phyloP scores from a whole-genome alignment of 2,329 filamentous ascomycete species.

The Ciborinia camelliae region DNA sequence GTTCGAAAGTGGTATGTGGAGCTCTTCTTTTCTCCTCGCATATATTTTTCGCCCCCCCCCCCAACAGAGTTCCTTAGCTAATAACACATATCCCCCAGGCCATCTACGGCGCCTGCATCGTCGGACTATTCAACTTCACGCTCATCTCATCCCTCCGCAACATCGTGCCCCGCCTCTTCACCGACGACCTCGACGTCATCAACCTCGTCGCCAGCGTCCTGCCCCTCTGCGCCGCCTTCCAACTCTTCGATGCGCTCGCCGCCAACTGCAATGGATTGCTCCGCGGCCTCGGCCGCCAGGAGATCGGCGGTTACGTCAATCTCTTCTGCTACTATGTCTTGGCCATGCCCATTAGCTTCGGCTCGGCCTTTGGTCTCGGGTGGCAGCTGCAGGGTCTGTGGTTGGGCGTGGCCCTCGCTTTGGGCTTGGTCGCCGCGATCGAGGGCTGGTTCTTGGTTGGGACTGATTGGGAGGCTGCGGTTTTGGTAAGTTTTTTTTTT shows the following conservation, averaged over 20 bases:
- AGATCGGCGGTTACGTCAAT: constrained; percentile 86
- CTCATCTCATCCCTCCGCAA: constrained; percentile 66
- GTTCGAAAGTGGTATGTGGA: constrained; percentile 60
- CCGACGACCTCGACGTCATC: constrained; percentile 68
- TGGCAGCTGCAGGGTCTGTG: constrained; percentile 82
- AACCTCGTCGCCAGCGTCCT: constrained; percentile 65
- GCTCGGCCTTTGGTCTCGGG: constrained; percentile 68
- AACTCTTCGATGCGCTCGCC: constrained; percentile 80
- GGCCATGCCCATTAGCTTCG: constrained; percentile 79
- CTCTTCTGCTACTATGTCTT: constrained; percentile 82
- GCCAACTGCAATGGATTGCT: constrained; percentile 80
- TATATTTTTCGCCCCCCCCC: neutral
- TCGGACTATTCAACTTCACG: constrained; percentile 77
- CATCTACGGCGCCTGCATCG: constrained; percentile 60
- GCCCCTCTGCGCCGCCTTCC: constrained; percentile 81
- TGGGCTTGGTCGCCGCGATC: constrained; percentile 49
- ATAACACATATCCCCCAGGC: constrained; percentile 39
- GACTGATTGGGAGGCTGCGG: constrained; percentile 55
- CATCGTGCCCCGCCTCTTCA: constrained; percentile 75
- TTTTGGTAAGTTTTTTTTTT: constrained; percentile 40
- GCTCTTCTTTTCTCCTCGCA: neutral
- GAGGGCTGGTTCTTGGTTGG: constrained; percentile 55
- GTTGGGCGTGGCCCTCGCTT: constrained; percentile 68
- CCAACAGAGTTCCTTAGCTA: constrained; percentile 5
- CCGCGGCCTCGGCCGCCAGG: constrained; percentile 81